phyloP scores from a whole-genome alignment of 495 filamentous ascomycete species.

The Tetracladium marchalianum region DNA sequence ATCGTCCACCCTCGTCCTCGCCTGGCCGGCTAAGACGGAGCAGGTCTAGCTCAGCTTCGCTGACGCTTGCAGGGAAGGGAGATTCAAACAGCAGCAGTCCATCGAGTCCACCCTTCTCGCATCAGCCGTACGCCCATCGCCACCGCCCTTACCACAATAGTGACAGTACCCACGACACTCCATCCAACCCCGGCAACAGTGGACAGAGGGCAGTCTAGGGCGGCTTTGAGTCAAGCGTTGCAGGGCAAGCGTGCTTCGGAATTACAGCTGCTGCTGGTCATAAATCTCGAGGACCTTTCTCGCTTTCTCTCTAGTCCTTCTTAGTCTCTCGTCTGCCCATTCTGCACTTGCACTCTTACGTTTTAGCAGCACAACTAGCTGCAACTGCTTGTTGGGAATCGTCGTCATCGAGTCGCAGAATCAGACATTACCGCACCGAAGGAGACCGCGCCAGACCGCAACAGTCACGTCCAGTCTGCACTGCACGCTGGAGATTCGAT shows the following conservation, averaged over 20 bases:
- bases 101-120: constrained; percentile 11
- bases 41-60: constrained; percentile 2
- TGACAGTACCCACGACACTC: too few relatives aligned
- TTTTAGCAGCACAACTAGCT: too few relatives aligned
- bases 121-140: constrained; percentile 14
- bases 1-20: background rate
- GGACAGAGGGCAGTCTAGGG: background rate
- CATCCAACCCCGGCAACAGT: too few relatives aligned
- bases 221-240: constrained; percentile 12
- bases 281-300: too few relatives aligned
- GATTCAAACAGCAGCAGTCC: background rate
- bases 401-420: too few relatives aligned
- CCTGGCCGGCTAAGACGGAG: background rate
- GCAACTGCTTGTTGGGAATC: too few relatives aligned
- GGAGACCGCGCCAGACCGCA: too few relatives aligned
- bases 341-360: background rate
- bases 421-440: too few relatives aligned
- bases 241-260: background rate
- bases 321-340: constrained; percentile 7
- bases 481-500: too few relatives aligned
- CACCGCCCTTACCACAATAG: background rate
- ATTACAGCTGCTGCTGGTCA: too few relatives aligned
- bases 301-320: constrained; percentile 7
- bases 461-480: too few relatives aligned
- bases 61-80: constrained; percentile 1